Base-by-base conservation (phyloP, 345 rosid species). In the Abelmoschus esculentus region DNA sequence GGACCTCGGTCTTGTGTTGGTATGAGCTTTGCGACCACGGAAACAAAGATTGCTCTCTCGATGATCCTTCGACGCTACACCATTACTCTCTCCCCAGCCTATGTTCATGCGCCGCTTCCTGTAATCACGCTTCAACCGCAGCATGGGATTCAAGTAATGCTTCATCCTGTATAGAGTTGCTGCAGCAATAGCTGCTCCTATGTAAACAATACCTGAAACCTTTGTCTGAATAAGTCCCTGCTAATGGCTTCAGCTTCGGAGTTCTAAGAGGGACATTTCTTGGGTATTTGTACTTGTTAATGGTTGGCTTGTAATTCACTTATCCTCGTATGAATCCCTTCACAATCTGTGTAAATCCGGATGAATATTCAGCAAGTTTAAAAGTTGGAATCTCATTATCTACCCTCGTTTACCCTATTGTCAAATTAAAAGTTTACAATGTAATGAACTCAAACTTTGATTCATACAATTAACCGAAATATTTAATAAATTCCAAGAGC, bases 191-290 rank as follows among this genome's bases (percentile, higher is more conserved):
- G 15, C 31, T 26, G 32, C 59, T 55, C 22, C 59, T 55, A 8
- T 19, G 9, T 54, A 9, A 47, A 5, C 29, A 19, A 36, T 36
- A 36, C 40, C 46, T 96, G 79, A 71, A 91, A 95, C 28, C 99
- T 97, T 7, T 87, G 73, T 78, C 76, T 95, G 75, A 85, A 71
- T 70, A 95, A 73, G 58, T 95, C 99, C 78, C 78, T 87, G 88
- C 97, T 91, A 3, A 91, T 84, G 15, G 77, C 81, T 72, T 91
- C 97, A 47, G 97, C 96, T 79, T 95, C 18, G 99, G 96, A 9
- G 87, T 72, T 66, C 96, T 82, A 17, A 95, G 59, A 0, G 97
- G 97, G 56, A 95, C 88, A 73, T 86, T 90, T 84, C 96, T 90
- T 9, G 99, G 84, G 74, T 86, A 79, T 67, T 77, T 87, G 89